Evolutionary conservation across 2,329 filamentous ascomycete genomes (phyloP).

Genomic region (Tolypocladium sp.): DNA sequence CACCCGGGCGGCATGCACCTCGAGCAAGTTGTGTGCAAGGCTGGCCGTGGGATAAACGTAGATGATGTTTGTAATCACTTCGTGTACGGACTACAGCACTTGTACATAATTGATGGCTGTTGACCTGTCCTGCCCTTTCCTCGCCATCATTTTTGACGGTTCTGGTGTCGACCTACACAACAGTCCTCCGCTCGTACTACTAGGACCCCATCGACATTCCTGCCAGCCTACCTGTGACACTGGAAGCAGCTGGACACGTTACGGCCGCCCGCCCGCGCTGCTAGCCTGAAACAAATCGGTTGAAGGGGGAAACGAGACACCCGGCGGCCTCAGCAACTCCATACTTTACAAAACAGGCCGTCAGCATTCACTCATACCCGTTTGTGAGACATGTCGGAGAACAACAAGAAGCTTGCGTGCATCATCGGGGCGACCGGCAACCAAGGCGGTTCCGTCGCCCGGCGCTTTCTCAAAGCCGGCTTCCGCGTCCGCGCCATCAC

Average conservation of each 20-base stretch:
- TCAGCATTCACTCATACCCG: not conserved
- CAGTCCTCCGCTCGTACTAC: not conserved
- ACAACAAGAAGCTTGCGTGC: slow-evolving; percentile 26
- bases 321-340: too few relatives aligned
- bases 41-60: not conserved
- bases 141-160: not conserved
- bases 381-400: not conserved
- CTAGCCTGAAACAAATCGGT: not conserved
- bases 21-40: not conserved
- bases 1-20: not conserved
- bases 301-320: too few relatives aligned
- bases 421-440: slow-evolving; percentile 40
- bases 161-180: not conserved
- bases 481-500: slow-evolving; percentile 39
- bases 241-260: not conserved
- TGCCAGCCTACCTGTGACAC: not conserved
- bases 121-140: not conserved
- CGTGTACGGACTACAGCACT: not conserved
- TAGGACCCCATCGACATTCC: not conserved
- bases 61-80: not conserved
- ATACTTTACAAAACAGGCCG: not conserved
- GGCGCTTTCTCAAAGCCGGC: slow-evolving; percentile 29
- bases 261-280: not conserved
- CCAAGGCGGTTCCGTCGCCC: slow-evolving; percentile 44
- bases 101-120: not conserved